Evolutionary conservation across 257 asterid species (phyloP), one percentile per base, ranked within the genome.

Genomic region (Nicotiana sylvestris): DNA sequence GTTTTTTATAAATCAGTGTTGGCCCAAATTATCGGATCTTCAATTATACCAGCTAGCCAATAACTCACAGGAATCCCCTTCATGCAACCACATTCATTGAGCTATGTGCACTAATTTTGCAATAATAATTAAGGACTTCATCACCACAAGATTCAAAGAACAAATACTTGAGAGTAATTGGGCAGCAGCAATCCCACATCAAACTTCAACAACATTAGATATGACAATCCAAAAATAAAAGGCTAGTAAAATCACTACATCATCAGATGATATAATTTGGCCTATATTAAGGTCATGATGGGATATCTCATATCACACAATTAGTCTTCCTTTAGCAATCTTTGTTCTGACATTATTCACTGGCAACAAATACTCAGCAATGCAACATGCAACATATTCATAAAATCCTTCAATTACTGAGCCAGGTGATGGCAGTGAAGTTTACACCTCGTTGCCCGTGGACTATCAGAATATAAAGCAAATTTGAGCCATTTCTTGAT

Each of bases 401-500:
- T 29, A 76, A 51, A 51, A 76, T 29, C 43, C 80, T 76, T 49
- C 46, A 76, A 76, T 76, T 16, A 51, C 80, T 51, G 80, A 51
- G 64, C 16, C 51, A 76, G 64, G 64, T 29, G 80, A 51, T 76
- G 46, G 80, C 39, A 76, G 35, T 51, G 29, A 51, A 25, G 64
- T 76, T 51, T 76, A 51, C 62, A 15, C 27, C n/a, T 49, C 11
- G 15, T 46, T 7, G 62, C 62, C 51, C 3, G 15, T 49, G 27
- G 21, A 74, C 43, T 49, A 74, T 74, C 80, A 49, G 62, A 49
- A 60, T 74, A 74, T 74, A 74, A 53, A 74, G 39, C 64, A 76
- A 51, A 76, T 76, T 13, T 27, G 29, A 51, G 29, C 16, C 43
- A 51, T 29, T 76, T 76, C 62, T 76, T 76, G 57, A 27, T 76